Percentiles rank a stretch among this genome's conserved stretches.
Conservation (phyloP, 106 monocot genomes). For the Platanthera guangdongensis region DNA sequence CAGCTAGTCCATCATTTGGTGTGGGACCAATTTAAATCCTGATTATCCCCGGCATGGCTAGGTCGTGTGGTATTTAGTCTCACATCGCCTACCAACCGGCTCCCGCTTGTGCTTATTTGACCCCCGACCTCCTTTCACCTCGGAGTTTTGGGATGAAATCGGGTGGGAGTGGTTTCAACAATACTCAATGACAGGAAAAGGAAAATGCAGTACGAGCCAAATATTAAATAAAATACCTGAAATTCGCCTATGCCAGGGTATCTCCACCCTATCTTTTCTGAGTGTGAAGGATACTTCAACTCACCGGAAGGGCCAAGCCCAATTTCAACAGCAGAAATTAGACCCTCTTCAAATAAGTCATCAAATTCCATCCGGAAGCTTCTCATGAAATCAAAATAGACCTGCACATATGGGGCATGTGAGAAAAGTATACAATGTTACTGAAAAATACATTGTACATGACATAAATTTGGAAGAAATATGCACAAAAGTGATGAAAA, state of each 20-base stretch:
- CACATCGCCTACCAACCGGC: too few species aligned
- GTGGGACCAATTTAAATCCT: too few species aligned
- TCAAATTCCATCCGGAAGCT: conserved; percentile 88
- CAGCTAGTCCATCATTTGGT: too few species aligned
- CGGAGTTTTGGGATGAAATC: too few species aligned
- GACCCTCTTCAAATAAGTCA: conserved; percentile 57
- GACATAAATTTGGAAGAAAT: neutral
- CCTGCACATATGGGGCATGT: conserved; percentile 23
- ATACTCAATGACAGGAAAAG: neutral
- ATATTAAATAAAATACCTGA: conserved; percentile 58
- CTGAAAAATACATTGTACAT: neutral
- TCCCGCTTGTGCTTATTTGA: too few species aligned
- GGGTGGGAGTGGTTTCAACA: too few species aligned
- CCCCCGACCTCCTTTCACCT: too few species aligned
- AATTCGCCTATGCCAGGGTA: conserved; percentile 99
- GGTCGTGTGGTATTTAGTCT: too few species aligned
- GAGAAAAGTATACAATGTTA: neutral
- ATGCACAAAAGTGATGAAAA: neutral
- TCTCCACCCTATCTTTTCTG: conserved; percentile 80
- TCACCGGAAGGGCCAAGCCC: conserved; percentile 87
- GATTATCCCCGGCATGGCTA: too few species aligned
- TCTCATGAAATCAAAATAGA: conserved; percentile 97
- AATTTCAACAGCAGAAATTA: conserved; percentile 79
- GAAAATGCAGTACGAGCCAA: neutral
- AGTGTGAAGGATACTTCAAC: conserved; percentile 79